Conservation (phyloP, 225 moss, liverwort and hornwort species). For the Physcomitrium patens region DNA sequence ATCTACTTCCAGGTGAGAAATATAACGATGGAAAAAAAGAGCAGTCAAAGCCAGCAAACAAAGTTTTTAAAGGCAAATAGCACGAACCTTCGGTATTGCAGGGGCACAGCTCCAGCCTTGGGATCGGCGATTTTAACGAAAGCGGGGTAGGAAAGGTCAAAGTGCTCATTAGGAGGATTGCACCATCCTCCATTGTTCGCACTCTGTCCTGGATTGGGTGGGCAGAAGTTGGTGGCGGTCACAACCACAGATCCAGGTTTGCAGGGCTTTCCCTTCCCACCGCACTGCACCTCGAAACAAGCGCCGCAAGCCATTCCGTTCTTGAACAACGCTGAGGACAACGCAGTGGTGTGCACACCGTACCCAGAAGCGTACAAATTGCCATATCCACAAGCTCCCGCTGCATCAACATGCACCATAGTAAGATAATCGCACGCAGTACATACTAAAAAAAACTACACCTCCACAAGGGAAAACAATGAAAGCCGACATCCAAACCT, state of each 20-base stretch:
- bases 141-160: slow-evolving; percentile 52
- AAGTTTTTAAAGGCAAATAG: too few relatives aligned
- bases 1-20: too few relatives aligned
- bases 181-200: slow-evolving; percentile 52
- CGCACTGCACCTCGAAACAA: slow-evolving; percentile 52
- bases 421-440: not conserved
- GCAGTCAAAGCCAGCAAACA: too few relatives aligned
- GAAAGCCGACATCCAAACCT: not conserved
- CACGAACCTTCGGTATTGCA: slow-evolving; percentile 49
- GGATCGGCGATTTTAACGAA: slow-evolving; percentile 42
- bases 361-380: slow-evolving; percentile 54
- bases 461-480: too few relatives aligned
- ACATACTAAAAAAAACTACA: not conserved
- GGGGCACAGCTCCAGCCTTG: slow-evolving; percentile 40
- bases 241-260: slow-evolving; percentile 40
- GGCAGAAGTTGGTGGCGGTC: slow-evolving; percentile 60
- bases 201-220: slow-evolving; percentile 41
- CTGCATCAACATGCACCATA: slow-evolving; percentile 16
- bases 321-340: slow-evolving; percentile 49
- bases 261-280: slow-evolving; percentile 30
- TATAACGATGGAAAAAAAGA: too few relatives aligned
- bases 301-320: slow-evolving; percentile 56
- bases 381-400: slow-evolving; percentile 57
- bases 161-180: slow-evolving; percentile 48
- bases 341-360: slow-evolving; percentile 41